Evolutionary conservation across 83 land plant species (phyloP), one percentile per base, ranked within the genome.

Genomic region (Picea abies): DNA sequence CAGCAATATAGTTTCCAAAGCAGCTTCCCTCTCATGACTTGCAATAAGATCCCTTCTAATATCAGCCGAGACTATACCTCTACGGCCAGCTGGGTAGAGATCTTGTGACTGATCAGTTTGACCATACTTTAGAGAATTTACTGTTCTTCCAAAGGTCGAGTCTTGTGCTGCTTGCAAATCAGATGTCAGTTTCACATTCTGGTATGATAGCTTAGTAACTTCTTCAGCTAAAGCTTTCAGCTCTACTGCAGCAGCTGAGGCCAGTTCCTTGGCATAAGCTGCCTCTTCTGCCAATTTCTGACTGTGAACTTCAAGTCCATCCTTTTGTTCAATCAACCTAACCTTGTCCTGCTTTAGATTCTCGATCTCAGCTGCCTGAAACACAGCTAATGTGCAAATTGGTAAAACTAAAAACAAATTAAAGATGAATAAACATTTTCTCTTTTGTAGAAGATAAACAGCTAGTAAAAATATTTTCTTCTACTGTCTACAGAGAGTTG

Each of bases 201-300:
- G 93, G 62, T 86, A 87, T 85, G 97, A 93, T 25, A 97, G 93
- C 86, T 95, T 97, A 15, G 98, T 92, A 29, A 97, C 99, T 88
- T 97, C 98, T 82, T 97, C 99, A 2, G 99, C 97, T 70, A 96
- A 85, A 67, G 94, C 94, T 84, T 96, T 96, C 60, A 96, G 85
- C 89, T 96, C 99, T 62, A 96, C 99, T 37, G 96, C 99, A 66
- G 98, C 99, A 79, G 94, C 96, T 49, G 99, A 92, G 29, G 99
- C 99, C 72, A 96, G 82, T 20, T 95, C 99, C 83, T 95, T 95
- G 5, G 99, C 99, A 90, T 95, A 96, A 26, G 93, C 83, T 83
- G 98, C 91, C 83, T 96, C 99, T 80, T 96, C 98, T 72, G 94
- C 92, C 10, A 96, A 83, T 84, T 93, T 93, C 79, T 96, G 93